These are phyloP conservation scores for Datura wrightii DNA, from an alignment of 257 asterid species.

Conservation along the genomic window DNA sequence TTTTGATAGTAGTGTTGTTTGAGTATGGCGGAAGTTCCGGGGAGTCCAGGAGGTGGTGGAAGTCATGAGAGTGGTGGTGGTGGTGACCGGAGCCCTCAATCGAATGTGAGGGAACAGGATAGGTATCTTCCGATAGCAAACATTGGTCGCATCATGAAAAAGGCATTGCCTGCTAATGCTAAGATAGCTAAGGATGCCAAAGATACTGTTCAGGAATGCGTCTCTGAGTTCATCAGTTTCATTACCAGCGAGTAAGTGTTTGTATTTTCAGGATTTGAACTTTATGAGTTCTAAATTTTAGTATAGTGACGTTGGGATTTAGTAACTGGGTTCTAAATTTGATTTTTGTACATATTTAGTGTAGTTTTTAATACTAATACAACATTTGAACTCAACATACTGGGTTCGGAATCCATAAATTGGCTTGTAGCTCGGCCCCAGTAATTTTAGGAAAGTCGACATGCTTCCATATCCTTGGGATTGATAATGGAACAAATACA, in stretches of 20 bases:
- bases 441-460: background rate
- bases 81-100: conserved; percentile 65
- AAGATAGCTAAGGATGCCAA: conserved; percentile 76
- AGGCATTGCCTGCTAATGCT: conserved; percentile 71
- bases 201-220: conserved; percentile 82
- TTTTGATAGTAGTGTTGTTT: conserved; percentile 34
- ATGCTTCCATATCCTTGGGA: background rate
- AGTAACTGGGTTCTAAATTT: background rate
- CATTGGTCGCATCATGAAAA: conserved; percentile 78
- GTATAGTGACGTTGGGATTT: background rate
- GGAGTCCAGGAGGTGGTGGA: conserved; percentile 58
- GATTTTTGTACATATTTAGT: background rate
- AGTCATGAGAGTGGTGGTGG: conserved; percentile 65
- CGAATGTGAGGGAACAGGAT: conserved; percentile 74
- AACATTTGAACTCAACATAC: background rate
- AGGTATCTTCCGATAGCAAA: conserved; percentile 76
- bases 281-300: background rate
- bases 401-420: background rate
- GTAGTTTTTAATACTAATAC: background rate
- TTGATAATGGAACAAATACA: background rate
- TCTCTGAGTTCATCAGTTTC: conserved; percentile 76
- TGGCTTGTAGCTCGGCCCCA: background rate
- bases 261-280: background rate
- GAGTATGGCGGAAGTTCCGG: conserved; percentile 45
- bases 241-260: conserved; percentile 72